phyloP scores from a whole-genome alignment of 495 filamentous ascomycete genomes.

The Amphirosellinia nigrospora region DNA sequence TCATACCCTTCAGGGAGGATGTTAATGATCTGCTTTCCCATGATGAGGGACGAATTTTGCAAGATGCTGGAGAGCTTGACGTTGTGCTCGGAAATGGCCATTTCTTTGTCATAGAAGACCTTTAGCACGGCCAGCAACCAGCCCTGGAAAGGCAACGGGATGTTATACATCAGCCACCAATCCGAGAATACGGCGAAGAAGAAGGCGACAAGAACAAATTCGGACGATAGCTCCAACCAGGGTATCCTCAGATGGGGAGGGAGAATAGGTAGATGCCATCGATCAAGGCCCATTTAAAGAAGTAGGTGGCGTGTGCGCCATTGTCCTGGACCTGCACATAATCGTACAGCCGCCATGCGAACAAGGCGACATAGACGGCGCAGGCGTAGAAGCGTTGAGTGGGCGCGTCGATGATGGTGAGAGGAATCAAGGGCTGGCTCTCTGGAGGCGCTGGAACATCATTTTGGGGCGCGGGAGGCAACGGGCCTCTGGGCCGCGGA shows the following conservation, averaged over 20 bases:
- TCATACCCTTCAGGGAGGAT: constrained; percentile 92
- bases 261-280: constrained; percentile 86
- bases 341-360: constrained; percentile 85
- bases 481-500: constrained; percentile 20
- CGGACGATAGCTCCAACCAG: constrained; percentile 88
- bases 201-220: constrained; percentile 69
- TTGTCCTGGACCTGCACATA: constrained; percentile 75
- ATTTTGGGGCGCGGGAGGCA: constrained; percentile 49
- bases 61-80: constrained; percentile 86
- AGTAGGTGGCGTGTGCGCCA: constrained; percentile 80
- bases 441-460: constrained; percentile 34
- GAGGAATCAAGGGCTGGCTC: constrained; percentile 72
- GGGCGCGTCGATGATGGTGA: constrained; percentile 79
- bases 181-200: constrained; percentile 72
- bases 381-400: constrained; percentile 85
- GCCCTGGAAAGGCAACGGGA: constrained; percentile 71
- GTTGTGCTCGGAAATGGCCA: constrained; percentile 85
- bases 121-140: constrained; percentile 73
- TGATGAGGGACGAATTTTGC: constrained; percentile 88
- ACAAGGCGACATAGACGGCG: constrained; percentile 73
- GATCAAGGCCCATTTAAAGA: constrained; percentile 88
- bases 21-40: constrained; percentile 95
- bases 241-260: constrained; percentile 87
- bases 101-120: constrained; percentile 84
- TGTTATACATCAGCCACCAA: constrained; percentile 88